phyloP scores from a whole-genome alignment of 805 yeast species.

The Blastobotrys americana region DNA sequence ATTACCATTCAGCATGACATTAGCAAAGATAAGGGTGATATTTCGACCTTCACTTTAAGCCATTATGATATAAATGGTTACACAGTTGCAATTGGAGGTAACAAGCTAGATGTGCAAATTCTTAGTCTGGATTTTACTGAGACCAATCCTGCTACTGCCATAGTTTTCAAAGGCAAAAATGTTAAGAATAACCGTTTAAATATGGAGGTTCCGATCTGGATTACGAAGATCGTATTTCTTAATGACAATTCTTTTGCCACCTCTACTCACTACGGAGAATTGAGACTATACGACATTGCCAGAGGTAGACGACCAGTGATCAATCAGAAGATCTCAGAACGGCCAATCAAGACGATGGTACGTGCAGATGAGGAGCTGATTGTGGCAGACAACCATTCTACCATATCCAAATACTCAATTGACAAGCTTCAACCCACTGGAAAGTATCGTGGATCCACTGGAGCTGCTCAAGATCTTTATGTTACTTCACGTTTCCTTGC shows the following conservation, averaged over 20 bases:
- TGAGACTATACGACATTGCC: conserved; percentile 63
- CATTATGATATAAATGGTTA: conserved; percentile 3
- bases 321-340: conserved; percentile 48
- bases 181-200: conserved; percentile 76
- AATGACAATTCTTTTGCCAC: conserved; percentile 38
- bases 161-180: conserved; percentile 66
- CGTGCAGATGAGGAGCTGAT: conserved; percentile 43
- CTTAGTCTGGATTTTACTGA: conserved; percentile 29
- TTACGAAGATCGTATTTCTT: conserved; percentile 48
- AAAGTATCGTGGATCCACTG: conserved; percentile 70
- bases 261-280: conserved; percentile 67
- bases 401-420: conserved; percentile 51
- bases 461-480: conserved; percentile 49
- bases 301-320: conserved; percentile 61
- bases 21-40: not conserved
- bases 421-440: conserved; percentile 32
- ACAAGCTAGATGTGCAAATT: conserved; percentile 63
- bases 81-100: conserved; percentile 77
- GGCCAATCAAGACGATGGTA: conserved; percentile 41
- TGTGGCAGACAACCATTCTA: conserved; percentile 64
- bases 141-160: conserved; percentile 21
- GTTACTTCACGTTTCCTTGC: conserved; percentile 35
- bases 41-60: conserved; percentile 6
- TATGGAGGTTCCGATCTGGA: conserved; percentile 77
- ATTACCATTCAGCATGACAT: not conserved